Base-by-base conservation (phyloP, 2,329 filamentous ascomycete species). In the Ophiostoma australiae region DNA sequence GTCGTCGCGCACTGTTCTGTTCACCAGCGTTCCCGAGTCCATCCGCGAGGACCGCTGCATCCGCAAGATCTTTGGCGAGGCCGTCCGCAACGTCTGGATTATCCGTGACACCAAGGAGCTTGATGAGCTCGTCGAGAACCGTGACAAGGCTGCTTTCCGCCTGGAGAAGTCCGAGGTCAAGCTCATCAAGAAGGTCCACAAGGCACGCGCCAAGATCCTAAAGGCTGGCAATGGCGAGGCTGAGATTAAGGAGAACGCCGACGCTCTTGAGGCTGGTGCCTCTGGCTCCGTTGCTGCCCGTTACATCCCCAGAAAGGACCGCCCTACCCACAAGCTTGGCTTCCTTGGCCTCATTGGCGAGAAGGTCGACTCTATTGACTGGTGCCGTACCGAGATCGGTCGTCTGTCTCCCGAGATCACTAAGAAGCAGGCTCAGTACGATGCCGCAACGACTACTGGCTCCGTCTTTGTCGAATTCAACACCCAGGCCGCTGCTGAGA, bases 291-390 rank as follows among this genome's bases (percentile, higher is more conserved):
- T 92, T 52, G 91, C 92, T 15, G 87, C 89, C 17, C 90, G 89
- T 74, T 97, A 91, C 89, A 82, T 97, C 55, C 84, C 88, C 20
- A 82, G 84, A 11, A 90, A 92, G 79, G 85, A 93, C 75, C 87
- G 93, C 63, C 93, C 93, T 1, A 89, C 90, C 1, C 93, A 97
- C 78, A 86, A 86, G 69, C 82, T 90, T 70, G 91, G 90, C 78
- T 84, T 85, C 6, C 79, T 95, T 31, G 87, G 86, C 20, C 84
- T 91, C 67, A 86, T 94, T 74, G 91, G 93, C 75, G 90, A 93
- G 78, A 95, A 97, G 79, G 94, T 97, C 20, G 95, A 99, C 80
- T 95, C 93, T 0, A 97, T 99, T 79, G 89, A 94, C 73, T 97
- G 91, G 91, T 91, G 89, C 74, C 91, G 95, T 69, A 83, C 85